A percentile compares a stretch with the other conserved stretches of the same genome.
These are phyloP conservation scores for Acer saccharum DNA, from an alignment of 345 rosid genomes.

Conservation along the genomic window DNA sequence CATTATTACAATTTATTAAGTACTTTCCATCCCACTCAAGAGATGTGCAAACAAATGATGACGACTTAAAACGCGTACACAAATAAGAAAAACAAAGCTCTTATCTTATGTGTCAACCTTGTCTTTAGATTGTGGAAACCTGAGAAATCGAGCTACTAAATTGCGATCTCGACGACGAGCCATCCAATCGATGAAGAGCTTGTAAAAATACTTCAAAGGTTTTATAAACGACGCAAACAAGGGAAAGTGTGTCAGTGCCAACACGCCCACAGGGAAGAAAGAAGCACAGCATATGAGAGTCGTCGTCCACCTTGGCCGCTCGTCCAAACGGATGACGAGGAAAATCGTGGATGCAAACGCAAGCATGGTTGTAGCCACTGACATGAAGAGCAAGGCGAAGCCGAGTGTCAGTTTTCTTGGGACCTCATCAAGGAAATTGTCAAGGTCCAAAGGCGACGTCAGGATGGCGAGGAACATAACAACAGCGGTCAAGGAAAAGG, in stretches of 20 bases:
- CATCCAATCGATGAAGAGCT: not conserved
- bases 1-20: no score
- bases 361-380: slow-evolving; percentile 23
- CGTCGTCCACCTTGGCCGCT: not conserved
- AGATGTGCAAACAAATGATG: no score
- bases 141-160: no score
- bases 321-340: slow-evolving; percentile 18
- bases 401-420: slow-evolving; percentile 26
- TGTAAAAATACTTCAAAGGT: not conserved
- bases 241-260: not conserved
- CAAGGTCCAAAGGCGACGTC: slow-evolving; percentile 18
- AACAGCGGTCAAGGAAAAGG: slow-evolving; percentile 31
- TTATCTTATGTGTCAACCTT: no score
- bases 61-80: no score
- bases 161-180: not conserved
- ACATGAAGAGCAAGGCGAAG: slow-evolving; percentile 29
- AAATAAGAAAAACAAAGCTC: no score
- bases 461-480: slow-evolving; percentile 31
- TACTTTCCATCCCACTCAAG: no score
- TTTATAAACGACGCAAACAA: not conserved
- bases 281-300: not conserved
- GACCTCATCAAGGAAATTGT: slow-evolving; percentile 14
- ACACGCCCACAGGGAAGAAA: not conserved
- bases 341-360: slow-evolving; percentile 28
- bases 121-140: no score